phyloP scores from a whole-genome alignment of 1,284 basidiomycete species.

The Exobasidium cylindrosporum region DNA sequence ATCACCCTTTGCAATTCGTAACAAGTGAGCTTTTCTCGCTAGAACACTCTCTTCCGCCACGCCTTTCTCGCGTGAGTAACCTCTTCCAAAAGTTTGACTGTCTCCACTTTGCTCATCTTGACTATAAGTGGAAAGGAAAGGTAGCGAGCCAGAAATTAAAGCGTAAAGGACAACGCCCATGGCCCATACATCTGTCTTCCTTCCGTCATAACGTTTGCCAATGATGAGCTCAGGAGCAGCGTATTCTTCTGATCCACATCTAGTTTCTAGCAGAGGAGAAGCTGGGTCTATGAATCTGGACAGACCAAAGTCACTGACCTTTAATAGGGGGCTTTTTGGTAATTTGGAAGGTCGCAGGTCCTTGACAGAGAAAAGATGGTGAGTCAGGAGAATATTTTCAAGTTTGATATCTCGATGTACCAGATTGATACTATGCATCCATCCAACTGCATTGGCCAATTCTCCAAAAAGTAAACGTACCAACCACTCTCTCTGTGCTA shows the following conservation, averaged over 20 bases:
- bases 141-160: conserved; percentile 72
- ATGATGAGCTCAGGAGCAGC: conserved; percentile 88
- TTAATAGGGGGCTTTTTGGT: conserved; percentile 67
- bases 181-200: conserved; percentile 82
- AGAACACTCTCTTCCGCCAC: conserved; percentile 30
- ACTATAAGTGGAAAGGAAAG: conserved; percentile 54
- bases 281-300: conserved; percentile 73
- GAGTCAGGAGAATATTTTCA: conserved; percentile 62
- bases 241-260: conserved; percentile 87
- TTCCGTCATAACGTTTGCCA: conserved; percentile 91
- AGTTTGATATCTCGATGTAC: conserved; percentile 92
- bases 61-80: neutral
- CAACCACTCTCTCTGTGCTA: conserved; percentile 61
- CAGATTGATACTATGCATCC: conserved; percentile 82
- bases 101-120: conserved; percentile 1
- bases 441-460: conserved; percentile 74
- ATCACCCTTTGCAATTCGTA: conserved; percentile 54
- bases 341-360: conserved; percentile 29
- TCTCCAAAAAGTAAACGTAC: conserved; percentile 75
- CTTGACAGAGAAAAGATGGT: conserved; percentile 24
- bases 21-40: conserved; percentile 43
- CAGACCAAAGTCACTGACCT: conserved; percentile 84
- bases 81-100: conserved; percentile 18
- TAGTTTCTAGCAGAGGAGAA: conserved; percentile 71
- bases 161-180: conserved; percentile 79